These are phyloP conservation scores for Myriosclerotinia scirpicola DNA, from an alignment of 2,329 filamentous ascomycete genomes.

Conservation along the genomic window DNA sequence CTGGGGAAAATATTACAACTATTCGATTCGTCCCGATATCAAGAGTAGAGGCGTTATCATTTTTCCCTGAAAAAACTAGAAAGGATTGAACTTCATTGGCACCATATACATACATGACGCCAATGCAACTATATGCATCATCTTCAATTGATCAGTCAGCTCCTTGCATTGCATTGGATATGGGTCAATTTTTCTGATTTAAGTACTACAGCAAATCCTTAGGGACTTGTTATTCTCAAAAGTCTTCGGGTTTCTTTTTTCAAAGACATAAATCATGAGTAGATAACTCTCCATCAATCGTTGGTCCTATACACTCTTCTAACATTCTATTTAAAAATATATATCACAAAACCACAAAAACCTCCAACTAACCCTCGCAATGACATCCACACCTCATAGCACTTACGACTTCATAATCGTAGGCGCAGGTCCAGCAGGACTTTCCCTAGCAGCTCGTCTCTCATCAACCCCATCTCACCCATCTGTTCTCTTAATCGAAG, in stretches of 20 bases:
- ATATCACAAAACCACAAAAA: neutral
- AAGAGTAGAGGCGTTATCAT: too few relatives aligned
- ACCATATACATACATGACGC: too few relatives aligned
- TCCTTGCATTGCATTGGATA: neutral
- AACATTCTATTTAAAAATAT: neutral
- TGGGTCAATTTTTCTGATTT: too few relatives aligned
- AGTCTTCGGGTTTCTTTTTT: too few relatives aligned
- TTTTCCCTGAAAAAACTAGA: neutral
- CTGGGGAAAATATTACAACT: too few relatives aligned
- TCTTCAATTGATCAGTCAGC: neutral
- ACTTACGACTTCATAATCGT: constrained; percentile 20
- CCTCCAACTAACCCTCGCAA: neutral
- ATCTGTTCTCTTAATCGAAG: constrained; percentile 60
- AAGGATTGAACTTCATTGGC: neutral
- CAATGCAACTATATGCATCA: too few relatives aligned
- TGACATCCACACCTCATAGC: constrained; percentile 6
- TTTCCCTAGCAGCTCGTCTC: constrained; percentile 54
- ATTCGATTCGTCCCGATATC: too few relatives aligned
- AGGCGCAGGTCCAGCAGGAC: constrained; percentile 60
- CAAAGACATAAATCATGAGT: too few relatives aligned
- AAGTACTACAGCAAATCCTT: too few relatives aligned
- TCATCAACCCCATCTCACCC: constrained; percentile 50
- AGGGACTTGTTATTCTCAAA: too few relatives aligned
- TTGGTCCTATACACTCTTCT: neutral
- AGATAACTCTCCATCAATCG: too few relatives aligned